Conservation (phyloP, 805 yeast genomes). For the Saturnispora serradocipensis region DNA sequence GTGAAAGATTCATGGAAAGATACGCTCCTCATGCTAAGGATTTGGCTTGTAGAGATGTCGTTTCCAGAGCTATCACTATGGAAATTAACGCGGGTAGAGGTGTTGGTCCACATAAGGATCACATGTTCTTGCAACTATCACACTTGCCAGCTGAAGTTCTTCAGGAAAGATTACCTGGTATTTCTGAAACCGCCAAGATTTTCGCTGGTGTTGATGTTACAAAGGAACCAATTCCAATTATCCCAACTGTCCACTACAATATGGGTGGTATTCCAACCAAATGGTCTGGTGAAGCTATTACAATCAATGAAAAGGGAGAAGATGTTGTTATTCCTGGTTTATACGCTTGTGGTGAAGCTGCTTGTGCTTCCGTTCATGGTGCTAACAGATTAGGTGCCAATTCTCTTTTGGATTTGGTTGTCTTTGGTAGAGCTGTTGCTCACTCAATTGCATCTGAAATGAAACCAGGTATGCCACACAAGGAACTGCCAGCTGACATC, state of each 20-base stretch:
- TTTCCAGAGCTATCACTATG: conserved; percentile 95
- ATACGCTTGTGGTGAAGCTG: conserved; percentile 97
- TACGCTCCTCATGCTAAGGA: conserved; percentile 98
- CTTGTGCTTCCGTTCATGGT: conserved; percentile 98
- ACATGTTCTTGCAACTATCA: conserved; percentile 86
- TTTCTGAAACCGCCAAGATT: conserved; percentile 95
- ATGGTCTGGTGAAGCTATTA: conserved; percentile 92
- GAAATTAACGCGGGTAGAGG: conserved; percentile 99
- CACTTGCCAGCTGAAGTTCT: conserved; percentile 89
- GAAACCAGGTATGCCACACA: conserved; percentile 83
- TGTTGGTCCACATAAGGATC: conserved; percentile 94
- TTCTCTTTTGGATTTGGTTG: conserved; percentile 92
- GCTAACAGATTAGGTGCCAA: conserved; percentile 99
- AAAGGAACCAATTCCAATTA: conserved; percentile 96
- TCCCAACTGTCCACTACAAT: conserved; percentile 98
- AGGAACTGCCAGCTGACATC: conserved; percentile 72
- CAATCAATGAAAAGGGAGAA: conserved; percentile 75
- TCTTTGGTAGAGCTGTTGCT: conserved; percentile 96
- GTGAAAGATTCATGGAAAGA: conserved; percentile 99
- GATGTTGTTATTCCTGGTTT: conserved; percentile 90
- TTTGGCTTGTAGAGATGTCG: conserved; percentile 97
- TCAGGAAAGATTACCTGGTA: conserved; percentile 96
- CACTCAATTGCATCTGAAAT: conserved; percentile 80
- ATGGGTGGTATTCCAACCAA: conserved; percentile 99
- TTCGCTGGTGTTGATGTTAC: conserved; percentile 99